Evolutionary conservation across 768 basidiomycete genomes (phyloP).

Genomic region (Tephrocybe sp.): DNA sequence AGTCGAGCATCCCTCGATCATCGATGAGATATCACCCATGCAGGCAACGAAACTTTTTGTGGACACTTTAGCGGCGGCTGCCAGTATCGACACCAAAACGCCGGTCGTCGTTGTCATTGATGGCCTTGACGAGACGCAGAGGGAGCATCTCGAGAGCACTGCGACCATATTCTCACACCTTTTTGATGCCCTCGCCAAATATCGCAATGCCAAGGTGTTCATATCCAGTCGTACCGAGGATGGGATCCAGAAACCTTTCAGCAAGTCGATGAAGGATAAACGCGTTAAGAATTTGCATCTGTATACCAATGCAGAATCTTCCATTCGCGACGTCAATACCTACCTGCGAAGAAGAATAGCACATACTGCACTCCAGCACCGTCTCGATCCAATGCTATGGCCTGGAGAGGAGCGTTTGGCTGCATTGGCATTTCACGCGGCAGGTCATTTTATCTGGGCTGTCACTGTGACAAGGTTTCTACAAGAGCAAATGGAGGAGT

Average conservation of each 20-base stretch:
- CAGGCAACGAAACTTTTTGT: slow-evolving; percentile 19
- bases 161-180: slow-evolving; percentile 16
- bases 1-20: slow-evolving; percentile 9
- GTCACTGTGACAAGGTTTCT: slow-evolving; percentile 14
- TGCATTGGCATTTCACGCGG: slow-evolving; percentile 6
- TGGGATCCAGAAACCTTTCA: slow-evolving; percentile 17
- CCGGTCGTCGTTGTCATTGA: slow-evolving; percentile 22
- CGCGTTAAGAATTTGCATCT: slow-evolving; percentile 19
- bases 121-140: slow-evolving; percentile 20
- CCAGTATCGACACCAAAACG: background rate
- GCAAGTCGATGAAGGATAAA: slow-evolving; percentile 3
- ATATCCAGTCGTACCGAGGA: slow-evolving; percentile 22
- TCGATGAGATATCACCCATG: slow-evolving; percentile 10
- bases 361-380: slow-evolving; percentile 4
- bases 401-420: slow-evolving; percentile 10
- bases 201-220: slow-evolving; percentile 19
- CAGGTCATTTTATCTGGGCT: slow-evolving; percentile 19
- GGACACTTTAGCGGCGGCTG: slow-evolving; percentile 9
- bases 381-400: slow-evolving; percentile 11
- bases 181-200: slow-evolving; percentile 6
- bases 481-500: slow-evolving; percentile 8
- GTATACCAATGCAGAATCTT: slow-evolving; percentile 15
- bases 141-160: slow-evolving; percentile 5
- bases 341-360: slow-evolving; percentile 9
- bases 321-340: slow-evolving; percentile 15